phyloP scores from a whole-genome alignment of 192 early-diverging fungal species.

The Coemansia umbellata region DNA sequence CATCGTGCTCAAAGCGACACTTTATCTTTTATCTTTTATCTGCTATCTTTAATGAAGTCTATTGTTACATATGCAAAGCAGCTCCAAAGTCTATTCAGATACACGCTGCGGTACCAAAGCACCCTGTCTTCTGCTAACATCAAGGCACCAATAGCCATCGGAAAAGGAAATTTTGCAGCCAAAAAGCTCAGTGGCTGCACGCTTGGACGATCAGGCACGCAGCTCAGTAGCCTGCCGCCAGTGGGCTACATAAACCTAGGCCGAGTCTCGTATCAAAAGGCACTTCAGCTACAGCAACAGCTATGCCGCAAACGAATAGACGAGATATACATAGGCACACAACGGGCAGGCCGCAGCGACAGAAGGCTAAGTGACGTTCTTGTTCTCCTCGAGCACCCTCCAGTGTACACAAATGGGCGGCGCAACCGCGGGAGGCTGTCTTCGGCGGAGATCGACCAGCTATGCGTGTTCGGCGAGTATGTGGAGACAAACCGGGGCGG shows the following conservation, averaged over 20 bases:
- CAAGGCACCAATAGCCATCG: too few species aligned
- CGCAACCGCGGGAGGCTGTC: constrained; percentile 62
- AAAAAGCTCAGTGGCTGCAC: constrained; percentile 16
- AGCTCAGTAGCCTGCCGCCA: constrained; percentile 27
- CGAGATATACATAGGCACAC: constrained; percentile 19
- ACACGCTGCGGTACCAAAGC: background rate
- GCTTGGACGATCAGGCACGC: constrained; percentile 20
- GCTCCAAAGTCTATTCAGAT: background rate
- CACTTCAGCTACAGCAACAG: constrained; percentile 57
- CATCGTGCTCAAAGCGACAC: background rate
- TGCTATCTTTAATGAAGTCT: background rate
- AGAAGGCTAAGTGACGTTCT: constrained; percentile 49
- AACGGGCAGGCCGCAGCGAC: background rate
- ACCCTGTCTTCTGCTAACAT: background rate
- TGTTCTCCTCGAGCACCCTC: constrained; percentile 78
- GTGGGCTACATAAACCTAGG: constrained; percentile 51
- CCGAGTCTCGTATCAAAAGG: constrained; percentile 54
- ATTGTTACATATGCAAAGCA: too few species aligned
- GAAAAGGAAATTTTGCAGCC: constrained; percentile 6
- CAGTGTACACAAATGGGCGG: constrained; percentile 89
- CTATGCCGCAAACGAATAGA: constrained; percentile 56
- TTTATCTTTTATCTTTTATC: background rate
- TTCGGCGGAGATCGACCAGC: constrained; percentile 49
- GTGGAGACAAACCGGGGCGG: constrained; percentile 80
- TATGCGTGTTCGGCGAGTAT: constrained; percentile 34